These are phyloP conservation scores for Boletus rubroflammeus DNA, from an alignment of 768 basidiomycete genomes.

Conservation along the genomic window DNA sequence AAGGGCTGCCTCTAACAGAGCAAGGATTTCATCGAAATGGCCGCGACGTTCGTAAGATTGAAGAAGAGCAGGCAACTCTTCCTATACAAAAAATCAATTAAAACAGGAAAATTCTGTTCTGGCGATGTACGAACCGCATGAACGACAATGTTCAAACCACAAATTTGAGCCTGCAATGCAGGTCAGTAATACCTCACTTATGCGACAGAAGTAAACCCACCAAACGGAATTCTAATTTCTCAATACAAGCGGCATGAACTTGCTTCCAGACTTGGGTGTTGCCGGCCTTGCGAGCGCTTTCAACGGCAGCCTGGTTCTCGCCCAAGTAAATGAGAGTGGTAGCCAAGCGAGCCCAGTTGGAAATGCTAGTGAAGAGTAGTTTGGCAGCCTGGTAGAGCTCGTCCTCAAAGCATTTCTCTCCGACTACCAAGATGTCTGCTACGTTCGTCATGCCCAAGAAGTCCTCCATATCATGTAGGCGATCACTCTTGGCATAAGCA, in stretches of 20 bases:
- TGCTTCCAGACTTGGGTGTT: slow-evolving; percentile 99
- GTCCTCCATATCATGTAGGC: slow-evolving; percentile 99
- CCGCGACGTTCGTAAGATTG: slow-evolving; percentile 87
- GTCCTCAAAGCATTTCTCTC: slow-evolving; percentile 99
- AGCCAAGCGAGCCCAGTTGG: slow-evolving; percentile 97
- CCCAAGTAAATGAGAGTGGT: slow-evolving; percentile 98
- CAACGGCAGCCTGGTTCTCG: slow-evolving; percentile 97
- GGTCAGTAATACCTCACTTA: slow-evolving; percentile 4
- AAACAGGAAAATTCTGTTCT: slow-evolving; percentile 2
- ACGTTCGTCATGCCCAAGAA: slow-evolving; percentile 99
- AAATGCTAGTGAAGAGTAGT: slow-evolving; percentile 92
- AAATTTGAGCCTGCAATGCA: slow-evolving; percentile 80
- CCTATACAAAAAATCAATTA: slow-evolving; percentile 38
- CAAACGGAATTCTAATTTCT: slow-evolving; percentile 94
- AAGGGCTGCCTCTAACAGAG: slow-evolving; percentile 88
- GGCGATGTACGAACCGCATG: slow-evolving; percentile 54
- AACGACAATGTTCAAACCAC: slow-evolving; percentile 96
- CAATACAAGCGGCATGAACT: slow-evolving; percentile 96
- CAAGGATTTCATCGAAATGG: slow-evolving; percentile 91
- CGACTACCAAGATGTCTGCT: slow-evolving; percentile 92
- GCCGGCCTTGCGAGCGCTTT: slow-evolving; percentile 98
- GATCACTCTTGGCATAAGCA: slow-evolving; percentile 96
- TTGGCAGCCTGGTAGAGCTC: slow-evolving; percentile 97
- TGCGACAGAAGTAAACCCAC: slow-evolving; percentile 35
- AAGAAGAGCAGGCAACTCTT: slow-evolving; percentile 72